These are phyloP conservation scores for Mucor irregularis DNA, from an alignment of 371 early-diverging fungal genomes.

Conservation along the genomic window DNA sequence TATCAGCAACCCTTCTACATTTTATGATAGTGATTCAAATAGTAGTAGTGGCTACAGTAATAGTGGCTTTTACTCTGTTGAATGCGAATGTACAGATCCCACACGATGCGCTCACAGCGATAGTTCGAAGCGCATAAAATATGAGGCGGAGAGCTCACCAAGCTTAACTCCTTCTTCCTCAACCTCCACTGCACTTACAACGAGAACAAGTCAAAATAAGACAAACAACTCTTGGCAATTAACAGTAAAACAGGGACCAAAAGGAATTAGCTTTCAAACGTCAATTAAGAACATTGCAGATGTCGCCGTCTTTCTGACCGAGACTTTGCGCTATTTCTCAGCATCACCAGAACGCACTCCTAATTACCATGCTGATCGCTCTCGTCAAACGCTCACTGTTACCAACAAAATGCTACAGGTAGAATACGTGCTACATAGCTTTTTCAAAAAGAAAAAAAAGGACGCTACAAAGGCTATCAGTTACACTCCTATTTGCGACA, in stretches of 20 bases:
- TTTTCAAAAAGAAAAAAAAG: conserved; percentile 23
- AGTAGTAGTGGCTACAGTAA: neutral
- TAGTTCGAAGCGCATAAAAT: conserved; percentile 1
- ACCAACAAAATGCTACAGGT: conserved; percentile 32
- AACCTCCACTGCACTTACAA: neutral
- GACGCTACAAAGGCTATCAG: neutral
- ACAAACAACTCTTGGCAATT: conserved; percentile 24
- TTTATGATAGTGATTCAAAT: neutral
- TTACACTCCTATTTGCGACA: neutral
- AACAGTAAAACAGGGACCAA: conserved; percentile 16
- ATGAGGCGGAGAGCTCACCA: neutral
- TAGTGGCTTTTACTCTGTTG: neutral
- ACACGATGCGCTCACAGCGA: neutral
- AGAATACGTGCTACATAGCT: conserved; percentile 29
- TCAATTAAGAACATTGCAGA: conserved; percentile 34
- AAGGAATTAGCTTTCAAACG: conserved; percentile 33
- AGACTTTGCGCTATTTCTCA: conserved; percentile 26
- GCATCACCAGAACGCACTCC: conserved; percentile 25
- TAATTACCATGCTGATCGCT: conserved; percentile 24
- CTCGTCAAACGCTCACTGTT: conserved; percentile 13
- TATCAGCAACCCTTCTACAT: neutral
- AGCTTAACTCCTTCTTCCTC: neutral
- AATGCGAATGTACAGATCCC: conserved; percentile 18
- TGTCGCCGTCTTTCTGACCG: conserved; percentile 23
- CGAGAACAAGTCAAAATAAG: neutral